Evolutionary conservation across 306 rosid species (phyloP), one percentile per base, ranked within the genome.

Genomic region (Citrullus mucosospermus): DNA sequence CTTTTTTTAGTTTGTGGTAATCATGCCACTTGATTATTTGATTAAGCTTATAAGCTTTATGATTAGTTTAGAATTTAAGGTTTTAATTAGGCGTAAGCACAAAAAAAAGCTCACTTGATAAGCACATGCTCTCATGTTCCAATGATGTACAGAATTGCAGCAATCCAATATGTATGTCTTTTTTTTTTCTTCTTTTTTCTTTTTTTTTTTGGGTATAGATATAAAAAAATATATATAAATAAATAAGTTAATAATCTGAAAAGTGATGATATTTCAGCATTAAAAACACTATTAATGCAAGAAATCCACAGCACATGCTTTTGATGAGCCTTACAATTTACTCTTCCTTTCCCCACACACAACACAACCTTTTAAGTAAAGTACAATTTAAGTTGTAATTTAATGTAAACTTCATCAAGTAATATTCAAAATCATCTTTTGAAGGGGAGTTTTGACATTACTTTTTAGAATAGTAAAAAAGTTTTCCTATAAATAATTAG

Each of bases 81-180:
- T 28, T 16, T 54, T 51, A 56, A 56, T 76, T 57, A 54, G 4
- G 20, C 10, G 44, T 38, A 25, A 1, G 25, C 11, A 46, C 32
- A 43, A 13, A 9, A 20, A 46, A 12, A 60, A 60, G 17, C 20
- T 43, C 8, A 39, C 25, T 22, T 8, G 14, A 32, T 0, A 30
- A 73, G 75, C 97, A 88, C 94, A 82, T 89, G 94, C 83, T 81
- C 81, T 79, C 90, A 89, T 75, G 90, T 88, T 86, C 90, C 79
- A 82, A 85, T 79, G 83, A 79, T 79, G 60, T 51, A 61, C 80
- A 62, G 55, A 79, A 62, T 57, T 67, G 79, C 68, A 77, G 69
- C 82, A 78, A 78, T 70, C 75, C 82, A 81, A 71, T 75, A 60
- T 48, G 8, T 32, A 22, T 54, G 38, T 44, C 2, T 43, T 7